phyloP scores from a whole-genome alignment of 257 asterid species.

The Nicotiana obtusifolia region DNA sequence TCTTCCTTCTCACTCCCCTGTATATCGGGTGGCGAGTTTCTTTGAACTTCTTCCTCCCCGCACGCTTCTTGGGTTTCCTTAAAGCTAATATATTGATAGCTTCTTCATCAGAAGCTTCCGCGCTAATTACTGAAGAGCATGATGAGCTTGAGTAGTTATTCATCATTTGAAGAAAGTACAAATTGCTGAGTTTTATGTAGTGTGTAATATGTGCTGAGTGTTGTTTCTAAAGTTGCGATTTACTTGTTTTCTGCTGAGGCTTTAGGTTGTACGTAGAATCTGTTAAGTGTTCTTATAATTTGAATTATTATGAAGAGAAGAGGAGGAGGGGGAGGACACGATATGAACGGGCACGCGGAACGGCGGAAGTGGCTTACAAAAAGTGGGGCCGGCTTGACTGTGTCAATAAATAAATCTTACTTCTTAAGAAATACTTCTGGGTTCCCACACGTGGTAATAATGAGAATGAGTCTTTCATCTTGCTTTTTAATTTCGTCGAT shows the following conservation, averaged over 20 bases:
- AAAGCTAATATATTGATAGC: constrained; percentile 14
- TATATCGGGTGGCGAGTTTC: constrained; percentile 26
- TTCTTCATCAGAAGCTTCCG: not conserved
- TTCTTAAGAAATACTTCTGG: not conserved
- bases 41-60: not conserved
- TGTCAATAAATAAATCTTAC: not conserved
- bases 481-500: not conserved
- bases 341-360: not conserved
- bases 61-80: constrained; percentile 13
- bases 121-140: too few species aligned
- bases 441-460: not conserved
- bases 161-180: too few species aligned
- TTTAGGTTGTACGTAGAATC: not conserved
- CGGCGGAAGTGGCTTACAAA: not conserved
- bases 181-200: too few species aligned
- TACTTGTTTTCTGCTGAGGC: too few species aligned
- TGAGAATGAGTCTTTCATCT: not conserved
- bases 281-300: not conserved
- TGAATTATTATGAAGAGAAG: not conserved
- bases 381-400: not conserved
- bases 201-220: too few species aligned
- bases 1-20: constrained; percentile 30
- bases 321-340: not conserved
- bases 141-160: too few species aligned
- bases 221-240: too few species aligned